phyloP scores from a whole-genome alignment of 257 asterid genomes.

The Forsythia suspensa region DNA sequence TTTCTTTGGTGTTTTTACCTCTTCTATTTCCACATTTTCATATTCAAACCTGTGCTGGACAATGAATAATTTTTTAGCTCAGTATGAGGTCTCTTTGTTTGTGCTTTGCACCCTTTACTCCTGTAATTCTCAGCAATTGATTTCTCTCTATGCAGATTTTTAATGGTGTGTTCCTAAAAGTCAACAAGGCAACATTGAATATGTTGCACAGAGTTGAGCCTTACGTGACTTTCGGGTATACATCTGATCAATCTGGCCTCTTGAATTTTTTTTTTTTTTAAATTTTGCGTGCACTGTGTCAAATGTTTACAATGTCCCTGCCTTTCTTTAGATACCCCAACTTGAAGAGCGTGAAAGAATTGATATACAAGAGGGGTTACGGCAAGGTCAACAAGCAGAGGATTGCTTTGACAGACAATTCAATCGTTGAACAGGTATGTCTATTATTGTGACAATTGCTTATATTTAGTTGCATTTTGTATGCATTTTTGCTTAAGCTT shows the following conservation, averaged over 20 bases:
- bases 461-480: background rate
- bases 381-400: slow-evolving; percentile 58
- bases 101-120: background rate
- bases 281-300: background rate
- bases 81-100: background rate
- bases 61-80: background rate
- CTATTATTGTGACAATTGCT: background rate
- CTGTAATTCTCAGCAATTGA: background rate
- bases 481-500: background rate
- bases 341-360: slow-evolving; percentile 52
- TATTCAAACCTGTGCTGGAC: background rate
- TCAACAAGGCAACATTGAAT: slow-evolving; percentile 55
- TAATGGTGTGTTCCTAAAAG: slow-evolving; percentile 53
- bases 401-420: slow-evolving; percentile 48
- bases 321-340: slow-evolving; percentile 45
- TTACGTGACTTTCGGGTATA: slow-evolving; percentile 49
- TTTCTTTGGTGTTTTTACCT: background rate
- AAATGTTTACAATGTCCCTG: background rate
- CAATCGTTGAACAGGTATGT: slow-evolving; percentile 47
- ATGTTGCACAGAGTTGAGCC: slow-evolving; percentile 63
- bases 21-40: background rate
- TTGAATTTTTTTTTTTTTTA: background rate
- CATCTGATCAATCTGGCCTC: background rate
- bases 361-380: slow-evolving; percentile 56
- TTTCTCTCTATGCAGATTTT: slow-evolving; percentile 34